Base-by-base conservation (phyloP, 1,284 basidiomycete species). In the Caloboletus firmus region DNA sequence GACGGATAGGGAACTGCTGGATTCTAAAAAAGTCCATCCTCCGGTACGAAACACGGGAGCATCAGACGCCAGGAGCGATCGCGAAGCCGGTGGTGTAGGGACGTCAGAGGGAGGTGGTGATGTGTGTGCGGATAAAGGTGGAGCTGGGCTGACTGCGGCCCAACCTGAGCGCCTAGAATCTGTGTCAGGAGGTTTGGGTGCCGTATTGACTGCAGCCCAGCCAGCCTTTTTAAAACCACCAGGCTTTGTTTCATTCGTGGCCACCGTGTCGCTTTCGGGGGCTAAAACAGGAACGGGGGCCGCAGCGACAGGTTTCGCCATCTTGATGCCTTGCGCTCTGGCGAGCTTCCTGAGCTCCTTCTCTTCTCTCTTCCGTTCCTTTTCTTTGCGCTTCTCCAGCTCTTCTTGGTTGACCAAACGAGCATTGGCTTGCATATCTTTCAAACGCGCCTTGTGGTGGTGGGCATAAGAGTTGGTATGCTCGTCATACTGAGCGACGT, bases 401-500 rank as follows among this genome's bases (percentile, higher is more conserved):
- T 88, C 88, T 51, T 81, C 84, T 64, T 80, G 75, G 20, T 79
- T 76, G 55, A 78, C 80, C 26, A 81, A 72, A 9, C 84, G 84
- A 26, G 78, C 76, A 54, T 79, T 83, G 24, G 82, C 79, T 71
- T 89, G 86, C 87, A 91, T 87, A 62, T 90, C 88, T 59, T 76
- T 84, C 66, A 83, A 80, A 37, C 89, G 84, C 15, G 85, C 85
- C 69, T 87, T 90, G 73, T 91, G 89, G 61, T 89, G 87, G 63
- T 91, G 89, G 1, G 89, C 87, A 62, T 91, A 91, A 3, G 89
- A 90, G 61, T 90, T 91, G 46, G 86, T 89, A 66, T 92, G 89
- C 63, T 92, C 89, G 60, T 92, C 89, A 62, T 89, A 92, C 63
- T 91, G 89, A 1, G 87, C 83, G 30, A 91, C 87, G 47, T 80